Percentiles rank a stretch among this genome's conserved stretches.
Evolutionary conservation across 2,329 filamentous ascomycete species (phyloP).

Genomic region (Rugonectria rugulosa): DNA sequence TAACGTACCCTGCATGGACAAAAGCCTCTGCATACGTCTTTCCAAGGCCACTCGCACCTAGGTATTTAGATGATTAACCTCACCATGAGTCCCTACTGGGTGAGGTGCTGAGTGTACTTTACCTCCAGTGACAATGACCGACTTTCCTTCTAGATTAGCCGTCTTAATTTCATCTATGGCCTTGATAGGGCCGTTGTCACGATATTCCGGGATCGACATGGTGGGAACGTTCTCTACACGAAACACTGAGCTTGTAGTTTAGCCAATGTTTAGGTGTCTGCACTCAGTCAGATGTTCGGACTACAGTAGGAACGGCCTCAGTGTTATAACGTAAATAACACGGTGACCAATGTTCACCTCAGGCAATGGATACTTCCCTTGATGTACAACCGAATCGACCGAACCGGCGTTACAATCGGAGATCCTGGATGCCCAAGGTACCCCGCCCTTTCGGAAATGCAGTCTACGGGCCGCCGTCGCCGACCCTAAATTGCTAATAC

Average conservation of each 20-base stretch:
- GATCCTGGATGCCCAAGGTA: no score
- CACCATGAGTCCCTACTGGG: neutral
- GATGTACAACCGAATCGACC: no score
- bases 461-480: no score
- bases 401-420: no score
- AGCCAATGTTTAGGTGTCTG: no score
- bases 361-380: no score
- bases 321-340: no score
- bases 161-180: neutral
- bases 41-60: constrained; percentile 16
- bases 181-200: neutral
- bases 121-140: constrained; percentile 19
- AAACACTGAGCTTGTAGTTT: neutral
- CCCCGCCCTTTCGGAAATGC: no score
- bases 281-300: no score
- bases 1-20: constrained; percentile 5
- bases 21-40: constrained; percentile 15
- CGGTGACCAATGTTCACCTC: no score
- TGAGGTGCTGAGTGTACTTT: neutral
- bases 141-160: neutral
- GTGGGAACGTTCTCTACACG: neutral
- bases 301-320: no score
- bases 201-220: constrained; percentile 16
- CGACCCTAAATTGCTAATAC: no score
- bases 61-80: neutral